Percentiles rank a stretch among this genome's conserved stretches.
These are phyloP conservation scores for Anthoceros angustus DNA, from an alignment of 225 moss, liverwort and hornwort species.

Conservation along the genomic window DNA sequence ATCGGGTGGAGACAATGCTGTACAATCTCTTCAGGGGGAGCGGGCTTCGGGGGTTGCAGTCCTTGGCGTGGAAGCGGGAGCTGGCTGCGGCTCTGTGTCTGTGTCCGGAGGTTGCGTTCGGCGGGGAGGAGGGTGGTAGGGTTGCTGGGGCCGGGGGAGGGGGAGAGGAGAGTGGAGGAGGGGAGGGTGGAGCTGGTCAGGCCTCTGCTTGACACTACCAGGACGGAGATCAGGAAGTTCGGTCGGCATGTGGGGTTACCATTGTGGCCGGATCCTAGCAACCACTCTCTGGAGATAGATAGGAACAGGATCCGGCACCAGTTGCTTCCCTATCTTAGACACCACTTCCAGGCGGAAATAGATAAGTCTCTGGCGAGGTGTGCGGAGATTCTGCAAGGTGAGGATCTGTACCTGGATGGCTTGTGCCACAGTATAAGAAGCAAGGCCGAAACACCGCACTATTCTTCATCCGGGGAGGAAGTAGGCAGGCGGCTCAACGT, in stretches of 20 bases:
- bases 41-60: constrained; percentile 59
- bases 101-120: constrained; percentile 31
- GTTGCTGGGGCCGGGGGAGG: constrained; percentile 12
- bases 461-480: constrained; percentile 2
- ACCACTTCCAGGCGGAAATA: constrained; percentile 46
- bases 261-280: constrained; percentile 79
- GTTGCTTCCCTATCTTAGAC: constrained; percentile 60
- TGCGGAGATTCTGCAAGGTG: constrained; percentile 70
- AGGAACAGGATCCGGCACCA: constrained; percentile 79
- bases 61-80: constrained; percentile 57
- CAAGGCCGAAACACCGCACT: constrained; percentile 22
- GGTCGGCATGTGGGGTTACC: constrained; percentile 32
- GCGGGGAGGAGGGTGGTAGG: constrained; percentile 17
- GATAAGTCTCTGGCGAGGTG: constrained; percentile 77
- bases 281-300: constrained; percentile 52
- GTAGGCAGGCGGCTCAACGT: constrained; percentile 33
- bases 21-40: constrained; percentile 70
- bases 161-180: neutral
- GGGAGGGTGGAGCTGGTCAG: constrained; percentile 31
- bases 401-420: constrained; percentile 48
- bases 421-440: constrained; percentile 45
- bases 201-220: constrained; percentile 60
- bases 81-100: constrained; percentile 28
- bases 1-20: constrained; percentile 67
- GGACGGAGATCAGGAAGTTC: constrained; percentile 56